phyloP scores from a whole-genome alignment of 495 filamentous ascomycete genomes.

The Clavariopsis aquatica region DNA sequence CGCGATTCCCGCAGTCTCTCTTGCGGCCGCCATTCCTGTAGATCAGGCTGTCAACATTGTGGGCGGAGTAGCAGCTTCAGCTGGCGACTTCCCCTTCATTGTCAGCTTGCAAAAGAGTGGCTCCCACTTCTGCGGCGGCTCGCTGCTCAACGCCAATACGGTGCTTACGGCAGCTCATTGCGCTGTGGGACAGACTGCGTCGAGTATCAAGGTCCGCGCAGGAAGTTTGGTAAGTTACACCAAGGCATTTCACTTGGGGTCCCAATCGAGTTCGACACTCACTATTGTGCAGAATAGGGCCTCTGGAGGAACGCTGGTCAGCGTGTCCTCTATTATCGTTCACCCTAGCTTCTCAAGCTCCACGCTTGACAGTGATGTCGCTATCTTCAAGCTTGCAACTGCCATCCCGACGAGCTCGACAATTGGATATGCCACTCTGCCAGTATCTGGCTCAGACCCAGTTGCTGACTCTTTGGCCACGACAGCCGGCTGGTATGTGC shows the following conservation, averaged over 20 bases:
- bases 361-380: slow-evolving; percentile 9
- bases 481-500: slow-evolving; percentile 12
- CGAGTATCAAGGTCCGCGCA: slow-evolving; percentile 2
- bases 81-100: slow-evolving; percentile 17
- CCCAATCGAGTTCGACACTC: neutral
- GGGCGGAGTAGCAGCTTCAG: slow-evolving; percentile 8
- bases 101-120: slow-evolving; percentile 10
- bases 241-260: too few relatives aligned
- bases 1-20: neutral
- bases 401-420: slow-evolving; percentile 20
- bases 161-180: slow-evolving; percentile 17
- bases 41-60: slow-evolving; percentile 1
- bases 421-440: slow-evolving; percentile 1
- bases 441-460: slow-evolving; percentile 8
- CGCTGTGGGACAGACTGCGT: slow-evolving; percentile 4
- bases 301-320: slow-evolving; percentile 3
- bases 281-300: neutral
- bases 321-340: slow-evolving; percentile 6
- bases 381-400: slow-evolving; percentile 14
- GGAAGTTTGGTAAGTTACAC: slow-evolving; percentile 11
- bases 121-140: slow-evolving; percentile 17
- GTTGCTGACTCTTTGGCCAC: slow-evolving; percentile 11
- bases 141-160: slow-evolving; percentile 10
- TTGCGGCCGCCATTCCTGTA: neutral
- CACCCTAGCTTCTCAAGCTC: slow-evolving; percentile 10